Conservation (phyloP, 805 yeast species). For the Ogataea nonfermentans region DNA sequence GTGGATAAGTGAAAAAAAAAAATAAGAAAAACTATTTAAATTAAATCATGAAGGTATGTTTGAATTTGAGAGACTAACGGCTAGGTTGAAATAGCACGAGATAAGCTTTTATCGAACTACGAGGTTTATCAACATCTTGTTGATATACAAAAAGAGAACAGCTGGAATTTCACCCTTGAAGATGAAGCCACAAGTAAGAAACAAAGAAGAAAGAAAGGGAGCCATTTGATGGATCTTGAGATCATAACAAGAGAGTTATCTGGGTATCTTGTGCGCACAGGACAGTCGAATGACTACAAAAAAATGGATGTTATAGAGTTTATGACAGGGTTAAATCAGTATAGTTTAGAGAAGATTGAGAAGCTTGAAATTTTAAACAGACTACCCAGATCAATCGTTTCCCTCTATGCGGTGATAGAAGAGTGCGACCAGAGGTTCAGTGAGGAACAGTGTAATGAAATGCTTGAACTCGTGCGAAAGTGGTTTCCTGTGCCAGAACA, state of each 20-base stretch:
- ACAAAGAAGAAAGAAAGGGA: constrained; percentile 29
- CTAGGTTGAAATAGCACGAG: constrained; percentile 49
- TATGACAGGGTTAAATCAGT: constrained; percentile 46
- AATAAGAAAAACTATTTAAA: constrained; percentile 1
- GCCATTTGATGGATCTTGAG: constrained; percentile 46
- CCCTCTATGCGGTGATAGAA: constrained; percentile 75
- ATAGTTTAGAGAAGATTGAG: constrained; percentile 75
- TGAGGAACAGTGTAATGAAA: constrained; percentile 60
- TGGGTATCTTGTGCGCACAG: constrained; percentile 38
- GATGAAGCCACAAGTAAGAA: constrained; percentile 24
- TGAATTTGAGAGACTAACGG: constrained; percentile 1
- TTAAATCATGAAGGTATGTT: constrained; percentile 16
- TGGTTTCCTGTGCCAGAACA: constrained; percentile 46
- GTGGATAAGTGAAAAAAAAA: constrained; percentile 1
- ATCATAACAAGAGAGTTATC: constrained; percentile 47
- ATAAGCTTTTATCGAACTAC: constrained; percentile 58
- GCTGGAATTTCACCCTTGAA: constrained; percentile 43
- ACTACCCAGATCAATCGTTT: constrained; percentile 78
- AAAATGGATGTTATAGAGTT: constrained; percentile 32
- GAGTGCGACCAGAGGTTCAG: constrained; percentile 86
- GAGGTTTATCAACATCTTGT: constrained; percentile 60
- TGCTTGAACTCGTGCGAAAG: constrained; percentile 54
- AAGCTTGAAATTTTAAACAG: constrained; percentile 78
- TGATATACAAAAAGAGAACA: constrained; percentile 44
- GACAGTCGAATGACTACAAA: constrained; percentile 34